These are phyloP conservation scores for Ichthyophthirius multifiliis DNA, from an alignment of 169 alveolate genomes.

Conservation along the genomic window DNA sequence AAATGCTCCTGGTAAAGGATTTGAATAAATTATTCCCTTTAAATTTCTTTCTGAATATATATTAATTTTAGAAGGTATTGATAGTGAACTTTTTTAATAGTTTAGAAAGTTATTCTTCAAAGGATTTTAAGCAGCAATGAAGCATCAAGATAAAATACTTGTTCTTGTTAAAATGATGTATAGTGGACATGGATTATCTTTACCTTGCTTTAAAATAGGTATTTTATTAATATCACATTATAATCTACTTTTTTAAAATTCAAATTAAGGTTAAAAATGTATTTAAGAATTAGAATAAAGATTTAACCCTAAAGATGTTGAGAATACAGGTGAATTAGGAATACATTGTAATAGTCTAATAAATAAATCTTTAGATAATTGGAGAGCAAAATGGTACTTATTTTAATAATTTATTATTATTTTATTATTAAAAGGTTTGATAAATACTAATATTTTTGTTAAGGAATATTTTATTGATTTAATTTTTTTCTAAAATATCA, in stretches of 20 bases:
- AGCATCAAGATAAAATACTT: conserved; percentile 67
- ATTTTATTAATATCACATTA: too few relatives aligned
- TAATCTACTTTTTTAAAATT: too few relatives aligned
- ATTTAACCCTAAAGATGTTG: conserved; percentile 43
- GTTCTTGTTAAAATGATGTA: conserved; percentile 77
- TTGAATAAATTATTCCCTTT: conserved; percentile 74
- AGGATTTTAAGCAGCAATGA: conserved; percentile 73
- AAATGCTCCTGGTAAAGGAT: conserved; percentile 84
- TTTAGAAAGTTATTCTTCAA: conserved; percentile 50
- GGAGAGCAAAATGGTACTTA: conserved; percentile 71
- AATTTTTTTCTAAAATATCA: too few relatives aligned
- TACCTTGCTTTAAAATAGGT: conserved; percentile 27
- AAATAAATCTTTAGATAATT: conserved; percentile 60
- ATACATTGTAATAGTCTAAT: conserved; percentile 50
- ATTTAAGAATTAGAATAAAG: conserved; percentile 51
- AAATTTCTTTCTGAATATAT: conserved; percentile 65
- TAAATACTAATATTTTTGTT: conserved; percentile 51
- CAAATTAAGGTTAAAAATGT: conserved; percentile 27
- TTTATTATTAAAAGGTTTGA: too few relatives aligned
- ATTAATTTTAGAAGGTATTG: conserved; percentile 69
- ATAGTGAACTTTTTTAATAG: conserved; percentile 50
- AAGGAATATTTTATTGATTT: conserved; percentile 63
- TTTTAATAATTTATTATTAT: too few relatives aligned
- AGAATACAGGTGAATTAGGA: conserved; percentile 29
- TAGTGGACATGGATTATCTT: conserved; percentile 8